Percentiles rank a stretch among this genome's conserved stretches.
Evolutionary conservation across 2,329 filamentous ascomycete species (phyloP).

Genomic region (Penicillium frequentans): DNA sequence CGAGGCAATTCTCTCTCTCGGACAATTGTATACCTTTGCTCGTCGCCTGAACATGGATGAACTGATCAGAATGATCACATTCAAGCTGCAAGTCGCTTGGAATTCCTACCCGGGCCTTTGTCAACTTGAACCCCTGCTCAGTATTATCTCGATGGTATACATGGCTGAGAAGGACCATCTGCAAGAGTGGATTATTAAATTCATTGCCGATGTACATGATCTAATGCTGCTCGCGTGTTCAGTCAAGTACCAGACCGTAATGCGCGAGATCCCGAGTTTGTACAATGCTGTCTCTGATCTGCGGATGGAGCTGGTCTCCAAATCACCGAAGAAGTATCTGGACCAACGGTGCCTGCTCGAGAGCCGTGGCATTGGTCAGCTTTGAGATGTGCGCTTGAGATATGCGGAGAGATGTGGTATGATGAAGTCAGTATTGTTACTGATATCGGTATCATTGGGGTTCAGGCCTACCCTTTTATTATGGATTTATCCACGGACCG

Average conservation of each 20-base stretch:
- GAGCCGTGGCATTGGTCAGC: background rate
- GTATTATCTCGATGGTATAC: slow-evolving; percentile 3
- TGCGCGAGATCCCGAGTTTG: slow-evolving; percentile 2
- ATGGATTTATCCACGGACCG: background rate
- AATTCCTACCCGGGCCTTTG: slow-evolving; percentile 18
- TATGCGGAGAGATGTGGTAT: background rate
- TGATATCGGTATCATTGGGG: too few relatives aligned
- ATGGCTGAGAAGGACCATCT: slow-evolving; percentile 2
- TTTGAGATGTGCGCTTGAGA: background rate
- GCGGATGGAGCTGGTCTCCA: background rate
- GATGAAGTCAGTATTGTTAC: background rate
- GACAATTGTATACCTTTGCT: slow-evolving; percentile 14
- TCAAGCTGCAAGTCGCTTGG: slow-evolving; percentile 23
- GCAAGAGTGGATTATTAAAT: slow-evolving; percentile 14
- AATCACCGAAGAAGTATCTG: background rate
- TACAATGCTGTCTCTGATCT: slow-evolving; percentile 3
- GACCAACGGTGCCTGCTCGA: background rate
- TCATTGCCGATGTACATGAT: slow-evolving; percentile 16
- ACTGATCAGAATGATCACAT: slow-evolving; percentile 6
- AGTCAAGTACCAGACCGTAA: slow-evolving; percentile 5
- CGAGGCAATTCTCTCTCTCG: slow-evolving; percentile 8
- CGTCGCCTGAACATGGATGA: slow-evolving; percentile 5
- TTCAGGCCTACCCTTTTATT: background rate
- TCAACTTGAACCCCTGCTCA: slow-evolving; percentile 12
- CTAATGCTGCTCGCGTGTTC: slow-evolving; percentile 8